A percentile compares a stretch with the other conserved stretches of the same genome.
phyloP scores from a whole-genome alignment of 1,284 basidiomycete genomes.

The Pisolithus thermaeus region DNA sequence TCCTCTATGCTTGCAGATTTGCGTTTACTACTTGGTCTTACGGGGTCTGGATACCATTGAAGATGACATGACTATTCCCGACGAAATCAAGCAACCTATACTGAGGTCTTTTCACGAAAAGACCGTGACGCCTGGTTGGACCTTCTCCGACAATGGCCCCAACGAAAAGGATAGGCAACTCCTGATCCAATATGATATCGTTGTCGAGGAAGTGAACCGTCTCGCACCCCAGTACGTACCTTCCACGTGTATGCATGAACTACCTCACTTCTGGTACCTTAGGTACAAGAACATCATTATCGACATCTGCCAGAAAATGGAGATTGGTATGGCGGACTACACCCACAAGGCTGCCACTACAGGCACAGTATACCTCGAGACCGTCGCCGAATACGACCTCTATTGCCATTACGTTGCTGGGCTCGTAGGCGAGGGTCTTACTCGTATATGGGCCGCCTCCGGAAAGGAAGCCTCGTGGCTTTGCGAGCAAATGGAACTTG shows the following conservation, averaged over 20 bases:
- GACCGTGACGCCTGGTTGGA: conserved; percentile 85
- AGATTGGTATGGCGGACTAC: conserved; percentile 93
- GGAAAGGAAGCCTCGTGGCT: conserved; percentile 80
- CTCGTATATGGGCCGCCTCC: conserved; percentile 84
- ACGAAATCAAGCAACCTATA: conserved; percentile 82
- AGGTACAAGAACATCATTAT: conserved; percentile 83
- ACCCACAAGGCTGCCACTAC: conserved; percentile 76
- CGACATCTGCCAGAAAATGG: conserved; percentile 85
- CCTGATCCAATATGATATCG: conserved; percentile 79
- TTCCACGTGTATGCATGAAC: neutral
- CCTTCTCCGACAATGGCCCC: conserved; percentile 77
- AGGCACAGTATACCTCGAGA: conserved; percentile 64
- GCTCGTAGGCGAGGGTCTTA: conserved; percentile 94
- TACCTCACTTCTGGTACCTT: conserved; percentile 4
- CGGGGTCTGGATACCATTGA: conserved; percentile 95
- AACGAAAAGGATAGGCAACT: conserved; percentile 89
- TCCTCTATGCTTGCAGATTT: conserved; percentile 52
- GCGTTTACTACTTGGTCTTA: conserved; percentile 93
- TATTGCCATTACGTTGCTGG: conserved; percentile 99
- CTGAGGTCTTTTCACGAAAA: conserved; percentile 82
- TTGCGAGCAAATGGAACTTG: conserved; percentile 78
- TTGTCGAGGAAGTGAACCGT: conserved; percentile 78
- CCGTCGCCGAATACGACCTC: conserved; percentile 85
- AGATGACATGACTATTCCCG: conserved; percentile 96
- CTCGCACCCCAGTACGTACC: conserved; percentile 57